Evolutionary conservation across 495 filamentous ascomycete species (phyloP).

Genomic region (Lophiotrema nucula): DNA sequence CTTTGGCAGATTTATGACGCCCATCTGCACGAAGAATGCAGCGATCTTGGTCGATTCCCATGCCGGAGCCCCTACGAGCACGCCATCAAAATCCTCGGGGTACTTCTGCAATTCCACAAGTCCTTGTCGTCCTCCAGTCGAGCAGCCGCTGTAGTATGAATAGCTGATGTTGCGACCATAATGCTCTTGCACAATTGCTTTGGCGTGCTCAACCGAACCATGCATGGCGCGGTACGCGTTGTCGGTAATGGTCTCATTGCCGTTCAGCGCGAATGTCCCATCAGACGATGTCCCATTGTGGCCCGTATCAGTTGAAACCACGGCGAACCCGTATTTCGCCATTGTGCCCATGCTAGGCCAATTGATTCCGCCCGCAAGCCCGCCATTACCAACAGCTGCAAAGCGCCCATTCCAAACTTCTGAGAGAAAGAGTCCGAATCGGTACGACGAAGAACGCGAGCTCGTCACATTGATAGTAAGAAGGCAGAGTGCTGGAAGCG

Average conservation of each 20-base stretch:
- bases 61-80: background rate
- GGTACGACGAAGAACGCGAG: too few relatives aligned
- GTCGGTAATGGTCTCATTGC: too few relatives aligned
- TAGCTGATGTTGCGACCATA: background rate
- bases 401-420: slow-evolving; percentile 57
- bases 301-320: too few relatives aligned
- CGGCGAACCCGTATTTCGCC: too few relatives aligned
- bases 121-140: slow-evolving; percentile 6
- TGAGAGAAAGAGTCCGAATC: slow-evolving; percentile 44
- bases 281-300: too few relatives aligned
- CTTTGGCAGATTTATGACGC: too few relatives aligned
- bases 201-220: slow-evolving; percentile 36
- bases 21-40: too few relatives aligned
- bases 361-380: slow-evolving; percentile 54
- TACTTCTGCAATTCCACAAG: background rate
- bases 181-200: background rate
- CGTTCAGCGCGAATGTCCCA: too few relatives aligned
- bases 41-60: too few relatives aligned
- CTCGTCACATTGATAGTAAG: too few relatives aligned
- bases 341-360: slow-evolving; percentile 57
- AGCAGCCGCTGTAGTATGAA: slow-evolving; percentile 5
- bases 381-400: slow-evolving; percentile 52
- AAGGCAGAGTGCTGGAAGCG: too few relatives aligned
- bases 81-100: slow-evolving; percentile 3
- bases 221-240: slow-evolving; percentile 52